phyloP scores from a whole-genome alignment of 2,329 filamentous ascomycete species.

The Paecilomyces sp. region DNA sequence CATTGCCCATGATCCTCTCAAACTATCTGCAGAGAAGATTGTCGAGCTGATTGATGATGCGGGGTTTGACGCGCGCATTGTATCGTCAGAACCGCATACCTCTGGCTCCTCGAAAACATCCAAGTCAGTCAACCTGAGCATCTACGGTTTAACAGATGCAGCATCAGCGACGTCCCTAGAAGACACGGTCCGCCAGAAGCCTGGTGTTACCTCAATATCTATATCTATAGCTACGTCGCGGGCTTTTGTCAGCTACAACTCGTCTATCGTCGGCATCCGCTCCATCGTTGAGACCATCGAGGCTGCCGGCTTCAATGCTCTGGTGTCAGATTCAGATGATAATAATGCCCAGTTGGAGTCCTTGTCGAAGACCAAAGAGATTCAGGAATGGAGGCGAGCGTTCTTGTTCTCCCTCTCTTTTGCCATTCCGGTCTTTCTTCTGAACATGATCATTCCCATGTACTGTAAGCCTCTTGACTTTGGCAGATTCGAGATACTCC shows the following conservation, averaged over 20 bases:
- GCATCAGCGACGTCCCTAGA: constrained; percentile 67
- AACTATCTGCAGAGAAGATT: constrained; percentile 67
- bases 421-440: constrained; percentile 81
- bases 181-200: constrained; percentile 53
- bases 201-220: constrained; percentile 67
- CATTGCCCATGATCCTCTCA: constrained; percentile 69
- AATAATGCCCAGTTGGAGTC: constrained; percentile 96
- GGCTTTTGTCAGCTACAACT: constrained; percentile 65
- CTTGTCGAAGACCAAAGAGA: constrained; percentile 90
- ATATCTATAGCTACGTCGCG: constrained; percentile 68
- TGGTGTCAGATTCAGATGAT: constrained; percentile 86
- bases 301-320: constrained; percentile 74
- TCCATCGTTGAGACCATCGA: constrained; percentile 78
- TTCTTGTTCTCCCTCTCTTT: constrained; percentile 74
- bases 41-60: constrained; percentile 78
- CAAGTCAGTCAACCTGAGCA: constrained; percentile 67
- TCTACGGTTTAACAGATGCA: constrained; percentile 73
- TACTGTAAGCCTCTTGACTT: constrained; percentile 67
- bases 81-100: constrained; percentile 64
- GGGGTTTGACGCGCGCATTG: constrained; percentile 77
- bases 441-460: constrained; percentile 95
- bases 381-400: constrained; percentile 81
- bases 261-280: constrained; percentile 68
- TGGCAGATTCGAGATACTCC: constrained; percentile 57
- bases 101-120: constrained; percentile 49